phyloP scores from a whole-genome alignment of 257 asterid species.

The Agastache rugosa region DNA sequence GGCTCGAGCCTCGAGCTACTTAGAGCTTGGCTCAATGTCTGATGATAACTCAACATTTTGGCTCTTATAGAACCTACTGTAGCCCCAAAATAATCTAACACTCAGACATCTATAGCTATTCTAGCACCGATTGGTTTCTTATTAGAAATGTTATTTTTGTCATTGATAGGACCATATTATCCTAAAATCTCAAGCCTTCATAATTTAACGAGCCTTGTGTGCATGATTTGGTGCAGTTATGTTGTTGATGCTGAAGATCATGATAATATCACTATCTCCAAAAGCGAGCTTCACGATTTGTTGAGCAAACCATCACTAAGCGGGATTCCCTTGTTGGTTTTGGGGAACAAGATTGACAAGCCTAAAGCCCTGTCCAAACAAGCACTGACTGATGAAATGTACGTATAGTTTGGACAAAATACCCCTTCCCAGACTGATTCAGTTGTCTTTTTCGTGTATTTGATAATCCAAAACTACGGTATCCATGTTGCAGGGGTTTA shows the following conservation, averaged over 20 bases:
- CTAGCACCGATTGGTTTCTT: background rate
- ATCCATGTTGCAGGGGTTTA: constrained; percentile 64
- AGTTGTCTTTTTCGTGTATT: background rate
- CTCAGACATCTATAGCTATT: background rate
- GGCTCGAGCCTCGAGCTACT: background rate
- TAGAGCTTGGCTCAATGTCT: background rate
- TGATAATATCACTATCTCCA: constrained; percentile 81
- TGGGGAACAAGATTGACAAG: constrained; percentile 95
- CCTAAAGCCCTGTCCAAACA: constrained; percentile 75
- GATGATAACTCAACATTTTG: constrained; percentile 1
- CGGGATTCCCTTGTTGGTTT: constrained; percentile 87
- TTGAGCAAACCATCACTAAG: constrained; percentile 85
- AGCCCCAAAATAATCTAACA: background rate
- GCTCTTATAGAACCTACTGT: background rate
- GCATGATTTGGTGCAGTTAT: constrained; percentile 60
- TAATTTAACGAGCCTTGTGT: constrained; percentile 4
- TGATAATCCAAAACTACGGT: background rate
- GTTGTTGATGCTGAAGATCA: constrained; percentile 98
- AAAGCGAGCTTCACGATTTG: constrained; percentile 86
- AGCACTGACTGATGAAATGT: constrained; percentile 91
- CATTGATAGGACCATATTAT: background rate
- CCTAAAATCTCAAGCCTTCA: background rate
- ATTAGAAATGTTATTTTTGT: background rate
- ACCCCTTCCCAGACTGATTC: background rate
- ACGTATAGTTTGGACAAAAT: constrained; percentile 32